phyloP scores from a whole-genome alignment of 306 rosid genomes.

The Luffa aegyptiaca region DNA sequence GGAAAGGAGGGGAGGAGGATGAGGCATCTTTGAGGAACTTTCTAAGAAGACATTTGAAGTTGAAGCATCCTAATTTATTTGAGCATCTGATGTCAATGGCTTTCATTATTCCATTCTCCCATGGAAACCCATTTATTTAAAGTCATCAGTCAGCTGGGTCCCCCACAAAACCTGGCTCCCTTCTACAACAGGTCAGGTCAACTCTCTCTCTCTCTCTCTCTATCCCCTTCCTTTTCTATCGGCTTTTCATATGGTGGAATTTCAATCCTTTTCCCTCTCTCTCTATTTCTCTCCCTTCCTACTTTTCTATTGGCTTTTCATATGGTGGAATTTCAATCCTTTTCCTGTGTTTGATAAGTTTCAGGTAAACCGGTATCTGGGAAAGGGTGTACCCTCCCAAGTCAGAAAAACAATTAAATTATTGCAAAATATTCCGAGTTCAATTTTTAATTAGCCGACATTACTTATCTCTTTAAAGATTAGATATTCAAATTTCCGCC shows the following conservation, averaged over 20 bases:
- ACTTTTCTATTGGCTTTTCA: background rate
- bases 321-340: background rate
- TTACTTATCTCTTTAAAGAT: background rate
- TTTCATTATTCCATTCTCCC: background rate
- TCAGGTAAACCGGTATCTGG: background rate
- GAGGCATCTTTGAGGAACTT: conserved; percentile 1
- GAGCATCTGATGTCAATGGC: conserved; percentile 1
- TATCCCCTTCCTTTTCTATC: background rate
- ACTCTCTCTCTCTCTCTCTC: background rate
- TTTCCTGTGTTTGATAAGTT: background rate
- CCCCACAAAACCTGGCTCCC: background rate
- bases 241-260: background rate
- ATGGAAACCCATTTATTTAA: background rate
- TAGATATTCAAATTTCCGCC: background rate
- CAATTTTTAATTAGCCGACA: background rate
- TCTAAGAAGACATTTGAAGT: background rate
- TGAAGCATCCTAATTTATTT: background rate
- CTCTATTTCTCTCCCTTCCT: background rate
- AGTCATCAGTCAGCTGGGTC: background rate
- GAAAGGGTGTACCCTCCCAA: background rate
- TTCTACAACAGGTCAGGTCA: background rate
- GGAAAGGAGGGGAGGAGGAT: background rate
- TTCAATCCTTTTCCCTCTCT: background rate
- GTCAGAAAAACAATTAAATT: background rate
- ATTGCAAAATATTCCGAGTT: background rate